These are phyloP conservation scores for Bruguiera hainesii DNA, from an alignment of 441 rosid species.

Conservation along the genomic window DNA sequence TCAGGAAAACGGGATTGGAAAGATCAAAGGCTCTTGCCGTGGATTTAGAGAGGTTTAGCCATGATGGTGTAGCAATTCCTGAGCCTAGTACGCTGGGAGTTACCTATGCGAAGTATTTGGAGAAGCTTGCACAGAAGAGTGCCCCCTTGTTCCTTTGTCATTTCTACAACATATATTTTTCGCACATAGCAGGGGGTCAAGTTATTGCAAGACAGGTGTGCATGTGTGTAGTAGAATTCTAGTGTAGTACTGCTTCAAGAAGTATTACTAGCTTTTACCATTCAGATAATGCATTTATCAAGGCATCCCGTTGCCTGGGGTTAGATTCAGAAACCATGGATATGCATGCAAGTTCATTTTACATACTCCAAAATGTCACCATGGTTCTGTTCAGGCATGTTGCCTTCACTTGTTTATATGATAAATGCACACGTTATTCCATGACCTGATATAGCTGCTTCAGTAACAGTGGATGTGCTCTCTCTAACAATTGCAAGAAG, in stretches of 20 bases:
- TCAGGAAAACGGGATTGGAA: slow-evolving; percentile 86
- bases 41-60: slow-evolving; percentile 68
- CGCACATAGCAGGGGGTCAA: slow-evolving; percentile 88
- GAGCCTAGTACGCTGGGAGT: slow-evolving; percentile 62
- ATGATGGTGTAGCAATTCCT: slow-evolving; percentile 48
- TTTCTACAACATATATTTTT: slow-evolving; percentile 85
- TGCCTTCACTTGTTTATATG: neutral
- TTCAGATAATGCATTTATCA: too few species aligned
- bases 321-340: neutral
- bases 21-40: slow-evolving; percentile 52
- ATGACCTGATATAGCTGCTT: neutral
- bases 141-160: slow-evolving; percentile 80
- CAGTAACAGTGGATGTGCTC: neutral
- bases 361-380: neutral
- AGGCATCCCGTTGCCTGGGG: too few species aligned
- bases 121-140: slow-evolving; percentile 63
- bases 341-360: neutral
- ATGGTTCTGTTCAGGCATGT: neutral
- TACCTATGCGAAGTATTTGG: slow-evolving; percentile 63
- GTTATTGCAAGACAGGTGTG: slow-evolving; percentile 66
- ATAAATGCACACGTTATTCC: neutral
- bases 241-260: too few species aligned
- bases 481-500: neutral
- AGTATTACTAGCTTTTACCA: too few species aligned
- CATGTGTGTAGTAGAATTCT: neutral